These are phyloP conservation scores for Hordeum pubiflorum DNA, from an alignment of 202 grass and related monocot species.

Conservation along the genomic window DNA sequence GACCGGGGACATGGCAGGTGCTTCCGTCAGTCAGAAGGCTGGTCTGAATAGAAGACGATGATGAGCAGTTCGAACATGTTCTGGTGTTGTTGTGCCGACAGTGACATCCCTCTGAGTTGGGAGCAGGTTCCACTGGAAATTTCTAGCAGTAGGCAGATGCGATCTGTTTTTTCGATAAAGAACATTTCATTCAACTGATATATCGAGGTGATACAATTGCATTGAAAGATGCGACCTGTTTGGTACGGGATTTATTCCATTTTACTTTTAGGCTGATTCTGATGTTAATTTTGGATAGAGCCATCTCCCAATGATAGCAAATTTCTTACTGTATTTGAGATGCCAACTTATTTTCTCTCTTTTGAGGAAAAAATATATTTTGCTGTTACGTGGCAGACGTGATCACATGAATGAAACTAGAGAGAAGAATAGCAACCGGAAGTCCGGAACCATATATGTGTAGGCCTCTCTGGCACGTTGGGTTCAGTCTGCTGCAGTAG, in stretches of 20 bases:
- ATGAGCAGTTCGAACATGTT: constrained; percentile 19
- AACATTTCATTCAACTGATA: no score
- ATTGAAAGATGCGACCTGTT: neutral
- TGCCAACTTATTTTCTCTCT: no score
- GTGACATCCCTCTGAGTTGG: neutral
- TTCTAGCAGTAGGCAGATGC: neutral
- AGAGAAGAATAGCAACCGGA: no score
- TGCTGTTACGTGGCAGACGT: no score
- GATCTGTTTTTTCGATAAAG: neutral
- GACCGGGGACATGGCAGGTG: constrained; percentile 14
- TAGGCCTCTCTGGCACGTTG: no score
- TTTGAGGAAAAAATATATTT: no score
- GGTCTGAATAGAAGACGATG: constrained; percentile 45
- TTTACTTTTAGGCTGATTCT: neutral
- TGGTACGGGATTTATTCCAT: neutral
- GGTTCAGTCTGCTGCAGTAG: no score
- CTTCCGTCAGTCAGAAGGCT: constrained; percentile 11
- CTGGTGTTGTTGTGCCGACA: neutral
- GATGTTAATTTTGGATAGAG: neutral
- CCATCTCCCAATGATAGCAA: no score
- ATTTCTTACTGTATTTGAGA: no score
- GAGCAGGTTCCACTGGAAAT: neutral
- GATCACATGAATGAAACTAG: no score
- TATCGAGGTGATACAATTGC: no score
- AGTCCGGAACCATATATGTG: no score